Conservation (phyloP, 192 early-diverging fungal species). For the Pilaira anomala region DNA sequence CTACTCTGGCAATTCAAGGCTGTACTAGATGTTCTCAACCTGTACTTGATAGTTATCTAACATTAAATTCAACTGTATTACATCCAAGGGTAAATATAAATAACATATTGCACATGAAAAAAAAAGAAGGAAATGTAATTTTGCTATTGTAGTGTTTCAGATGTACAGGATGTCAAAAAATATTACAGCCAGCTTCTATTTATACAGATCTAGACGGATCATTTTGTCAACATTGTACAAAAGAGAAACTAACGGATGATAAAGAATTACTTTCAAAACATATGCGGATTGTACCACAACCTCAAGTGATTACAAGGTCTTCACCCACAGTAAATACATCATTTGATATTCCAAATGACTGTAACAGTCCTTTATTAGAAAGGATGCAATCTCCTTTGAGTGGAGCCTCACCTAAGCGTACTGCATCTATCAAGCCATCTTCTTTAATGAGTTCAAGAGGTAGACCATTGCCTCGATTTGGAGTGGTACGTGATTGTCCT, state of each 20-base stretch:
- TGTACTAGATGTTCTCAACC: constrained; percentile 11
- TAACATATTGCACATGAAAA: neutral
- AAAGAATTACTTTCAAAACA: neutral
- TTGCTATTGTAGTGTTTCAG: constrained; percentile 38
- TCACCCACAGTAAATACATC: neutral
- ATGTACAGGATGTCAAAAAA: constrained; percentile 23
- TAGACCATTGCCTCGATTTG: constrained; percentile 27
- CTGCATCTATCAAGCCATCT: constrained; percentile 15
- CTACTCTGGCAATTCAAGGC: neutral
- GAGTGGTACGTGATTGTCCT: constrained; percentile 23
- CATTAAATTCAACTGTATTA: neutral
- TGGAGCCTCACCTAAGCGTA: no score
- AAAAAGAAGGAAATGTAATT: no score
- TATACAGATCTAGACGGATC: constrained; percentile 21
- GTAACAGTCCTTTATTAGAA: no score
- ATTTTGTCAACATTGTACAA: constrained; percentile 22
- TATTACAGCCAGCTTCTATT: constrained; percentile 20
- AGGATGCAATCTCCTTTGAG: no score
- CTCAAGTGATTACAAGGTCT: neutral
- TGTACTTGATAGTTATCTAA: constrained; percentile 11
- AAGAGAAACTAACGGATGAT: constrained; percentile 1
- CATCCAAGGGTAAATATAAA: constrained; percentile 21
- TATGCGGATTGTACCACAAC: constrained; percentile 23
- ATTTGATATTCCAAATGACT: neutral
- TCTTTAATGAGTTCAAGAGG: constrained; percentile 23